Evolutionary conservation across 2,329 filamentous ascomycete genomes (phyloP).

Genomic region (Kalaharituber pfeilii): DNA sequence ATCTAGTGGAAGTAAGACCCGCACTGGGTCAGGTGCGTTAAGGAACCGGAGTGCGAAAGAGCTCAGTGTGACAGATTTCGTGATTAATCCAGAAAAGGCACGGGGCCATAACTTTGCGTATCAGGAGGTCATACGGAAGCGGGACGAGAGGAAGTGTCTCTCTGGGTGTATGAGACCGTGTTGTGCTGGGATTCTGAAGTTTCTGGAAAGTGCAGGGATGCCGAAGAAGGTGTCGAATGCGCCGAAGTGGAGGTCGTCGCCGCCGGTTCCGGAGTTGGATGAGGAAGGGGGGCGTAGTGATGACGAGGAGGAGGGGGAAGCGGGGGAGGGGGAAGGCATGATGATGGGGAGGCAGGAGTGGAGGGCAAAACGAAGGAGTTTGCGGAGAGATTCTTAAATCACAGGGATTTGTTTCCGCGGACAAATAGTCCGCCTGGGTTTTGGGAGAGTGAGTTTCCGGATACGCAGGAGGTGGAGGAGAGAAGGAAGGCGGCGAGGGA

Average conservation of each 20-base stretch:
- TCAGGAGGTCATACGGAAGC: slow-evolving; percentile 54
- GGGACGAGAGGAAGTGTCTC: slow-evolving; percentile 49
- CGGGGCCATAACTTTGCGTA: slow-evolving; percentile 56
- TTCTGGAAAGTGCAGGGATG: slow-evolving; percentile 15
- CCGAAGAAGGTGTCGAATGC: slow-evolving; percentile 7
- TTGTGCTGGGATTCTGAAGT: slow-evolving; percentile 32
- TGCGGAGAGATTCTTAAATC: slow-evolving; percentile 59
- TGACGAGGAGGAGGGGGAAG: slow-evolving; percentile 40
- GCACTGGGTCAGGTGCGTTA: not conserved
- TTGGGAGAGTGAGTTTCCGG: slow-evolving; percentile 80
- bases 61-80: not conserved
- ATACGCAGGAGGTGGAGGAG: slow-evolving; percentile 57
- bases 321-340: slow-evolving; percentile 40
- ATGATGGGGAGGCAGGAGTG: slow-evolving; percentile 38
- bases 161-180: slow-evolving; percentile 55
- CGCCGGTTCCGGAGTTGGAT: slow-evolving; percentile 4
- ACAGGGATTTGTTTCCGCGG: slow-evolving; percentile 56
- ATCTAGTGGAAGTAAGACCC: not conserved
- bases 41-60: not conserved
- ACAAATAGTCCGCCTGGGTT: slow-evolving; percentile 65
- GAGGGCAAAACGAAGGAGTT: slow-evolving; percentile 48
- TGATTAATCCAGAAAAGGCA: not conserved
- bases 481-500: slow-evolving; percentile 49
- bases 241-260: slow-evolving; percentile 16
- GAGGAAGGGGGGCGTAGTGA: slow-evolving; percentile 30